phyloP scores from a whole-genome alignment of 495 filamentous ascomycete genomes.

The Penicillium robsamsonii region DNA sequence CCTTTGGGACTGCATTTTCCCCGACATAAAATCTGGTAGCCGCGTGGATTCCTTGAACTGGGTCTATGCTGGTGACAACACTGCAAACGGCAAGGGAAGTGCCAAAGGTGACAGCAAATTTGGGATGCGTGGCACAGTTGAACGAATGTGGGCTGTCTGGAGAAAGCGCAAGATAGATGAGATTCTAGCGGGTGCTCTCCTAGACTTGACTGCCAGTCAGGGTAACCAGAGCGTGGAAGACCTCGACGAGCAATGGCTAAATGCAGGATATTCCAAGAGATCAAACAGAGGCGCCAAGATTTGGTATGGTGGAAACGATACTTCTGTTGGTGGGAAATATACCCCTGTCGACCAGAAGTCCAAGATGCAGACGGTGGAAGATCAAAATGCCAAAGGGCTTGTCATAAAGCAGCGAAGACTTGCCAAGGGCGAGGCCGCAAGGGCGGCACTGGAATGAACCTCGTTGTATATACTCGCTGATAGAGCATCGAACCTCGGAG shows the following conservation, averaged over 20 bases:
- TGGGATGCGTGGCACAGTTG: constrained; percentile 65
- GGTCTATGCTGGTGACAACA: constrained; percentile 66
- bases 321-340: constrained; percentile 64
- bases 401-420: constrained; percentile 60
- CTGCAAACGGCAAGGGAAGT: constrained; percentile 31
- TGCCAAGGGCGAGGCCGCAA: constrained; percentile 21
- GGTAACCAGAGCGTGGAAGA: constrained; percentile 35
- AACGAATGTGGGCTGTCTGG: constrained; percentile 78
- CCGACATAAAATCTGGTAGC: constrained; percentile 48
- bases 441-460: constrained; percentile 9
- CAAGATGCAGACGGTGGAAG: constrained; percentile 61
- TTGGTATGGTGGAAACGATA: constrained; percentile 67
- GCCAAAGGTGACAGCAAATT: constrained; percentile 52
- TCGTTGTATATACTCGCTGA: constrained; percentile 19
- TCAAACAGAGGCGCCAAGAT: constrained; percentile 53
- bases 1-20: constrained; percentile 93
- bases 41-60: constrained; percentile 69
- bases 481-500: neutral
- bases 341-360: constrained; percentile 64
- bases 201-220: constrained; percentile 59
- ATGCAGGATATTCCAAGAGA: constrained; percentile 27
- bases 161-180: constrained; percentile 84
- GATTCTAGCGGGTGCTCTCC: constrained; percentile 65
- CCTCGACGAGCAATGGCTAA: constrained; percentile 22
- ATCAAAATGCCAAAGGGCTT: constrained; percentile 75